Evolutionary conservation across 2,329 filamentous ascomycete genomes (phyloP).

Genomic region (Fusarium staphyleae): DNA sequence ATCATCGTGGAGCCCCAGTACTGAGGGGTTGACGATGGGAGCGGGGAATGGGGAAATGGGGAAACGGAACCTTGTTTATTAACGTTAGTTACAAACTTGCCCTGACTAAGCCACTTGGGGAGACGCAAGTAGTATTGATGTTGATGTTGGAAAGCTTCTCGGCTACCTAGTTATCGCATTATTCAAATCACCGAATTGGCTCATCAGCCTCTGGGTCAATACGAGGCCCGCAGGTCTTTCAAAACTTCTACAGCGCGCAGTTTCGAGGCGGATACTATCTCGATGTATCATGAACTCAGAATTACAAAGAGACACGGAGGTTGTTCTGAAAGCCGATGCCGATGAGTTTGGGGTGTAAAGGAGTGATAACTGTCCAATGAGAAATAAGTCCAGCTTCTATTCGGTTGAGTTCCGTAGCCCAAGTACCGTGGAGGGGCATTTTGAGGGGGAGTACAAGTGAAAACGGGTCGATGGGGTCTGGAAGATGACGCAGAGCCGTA

Average conservation of each 20-base stretch:
- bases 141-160: background rate
- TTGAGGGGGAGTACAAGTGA: constrained; percentile 8
- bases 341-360: background rate
- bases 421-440: constrained; percentile 2
- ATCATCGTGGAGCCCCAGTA: constrained; percentile 12
- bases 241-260: background rate
- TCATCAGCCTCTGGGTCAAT: no score
- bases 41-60: constrained; percentile 33
- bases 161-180: background rate
- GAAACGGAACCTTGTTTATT: constrained; percentile 29
- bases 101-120: constrained; percentile 25
- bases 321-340: constrained; percentile 3
- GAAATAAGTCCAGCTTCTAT: background rate
- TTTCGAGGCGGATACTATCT: background rate
- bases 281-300: background rate
- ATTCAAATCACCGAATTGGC: background rate
- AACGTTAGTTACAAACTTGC: constrained; percentile 5
- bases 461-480: background rate
- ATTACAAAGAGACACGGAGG: background rate
- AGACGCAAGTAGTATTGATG: constrained; percentile 6
- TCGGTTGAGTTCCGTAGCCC: constrained; percentile 3
- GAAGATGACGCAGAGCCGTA: constrained; percentile 18
- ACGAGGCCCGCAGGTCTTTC: no score
- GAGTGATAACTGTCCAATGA: background rate
- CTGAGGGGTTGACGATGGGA: constrained; percentile 15